Evolutionary conservation across 176 grass and related monocot species (phyloP).

Genomic region (Aegilops sharonensis): DNA sequence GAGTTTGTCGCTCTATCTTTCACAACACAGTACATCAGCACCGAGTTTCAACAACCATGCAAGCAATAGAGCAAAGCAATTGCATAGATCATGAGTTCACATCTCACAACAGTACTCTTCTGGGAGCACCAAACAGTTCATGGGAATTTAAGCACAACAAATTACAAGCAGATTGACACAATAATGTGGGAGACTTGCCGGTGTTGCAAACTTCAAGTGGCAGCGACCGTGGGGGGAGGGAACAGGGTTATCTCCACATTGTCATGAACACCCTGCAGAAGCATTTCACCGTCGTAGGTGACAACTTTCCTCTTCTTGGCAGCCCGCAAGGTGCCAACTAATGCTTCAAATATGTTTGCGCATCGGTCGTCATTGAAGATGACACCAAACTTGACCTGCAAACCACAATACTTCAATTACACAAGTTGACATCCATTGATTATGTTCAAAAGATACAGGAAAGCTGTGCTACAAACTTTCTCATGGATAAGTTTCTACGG

Average conservation of each 20-base stretch:
- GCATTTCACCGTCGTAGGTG: constrained; percentile 70
- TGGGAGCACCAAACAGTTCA: background rate
- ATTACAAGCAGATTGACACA: background rate
- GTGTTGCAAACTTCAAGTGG: constrained; percentile 6
- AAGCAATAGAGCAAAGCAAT: background rate
- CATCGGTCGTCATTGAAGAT: constrained; percentile 89
- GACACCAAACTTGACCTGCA: constrained; percentile 85
- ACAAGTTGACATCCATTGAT: background rate
- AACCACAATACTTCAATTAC: background rate
- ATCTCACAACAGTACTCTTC: constrained; percentile 1
- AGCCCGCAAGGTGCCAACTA: constrained; percentile 79
- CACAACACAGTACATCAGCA: background rate
- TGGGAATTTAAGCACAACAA: constrained; percentile 14
- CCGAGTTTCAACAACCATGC: background rate
- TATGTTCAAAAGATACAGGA: background rate
- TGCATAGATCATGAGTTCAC: constrained; percentile 4
- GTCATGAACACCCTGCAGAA: constrained; percentile 93
- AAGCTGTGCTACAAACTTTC: background rate
- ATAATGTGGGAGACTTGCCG: background rate
- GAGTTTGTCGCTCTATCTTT: background rate
- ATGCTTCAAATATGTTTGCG: constrained; percentile 88
- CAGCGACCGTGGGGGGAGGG: constrained; percentile 47
- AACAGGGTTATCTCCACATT: constrained; percentile 79
- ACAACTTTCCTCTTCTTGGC: constrained; percentile 82
- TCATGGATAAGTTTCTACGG: background rate